Evolutionary conservation across 441 rosid species (phyloP).

Genomic region (Euphorbia neoarborescens): DNA sequence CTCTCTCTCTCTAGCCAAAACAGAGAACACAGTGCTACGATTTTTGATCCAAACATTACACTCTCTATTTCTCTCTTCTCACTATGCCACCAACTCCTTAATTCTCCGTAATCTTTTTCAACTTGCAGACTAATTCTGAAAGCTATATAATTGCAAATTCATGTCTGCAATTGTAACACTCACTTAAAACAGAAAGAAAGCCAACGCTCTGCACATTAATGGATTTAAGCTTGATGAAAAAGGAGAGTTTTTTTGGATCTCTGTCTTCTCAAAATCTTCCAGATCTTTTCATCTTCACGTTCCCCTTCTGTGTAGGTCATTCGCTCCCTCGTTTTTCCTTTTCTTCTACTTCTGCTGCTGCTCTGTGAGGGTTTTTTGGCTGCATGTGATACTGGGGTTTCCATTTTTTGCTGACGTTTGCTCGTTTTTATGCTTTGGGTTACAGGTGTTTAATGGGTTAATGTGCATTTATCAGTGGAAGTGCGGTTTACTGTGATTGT

Average conservation of each 20-base stretch:
- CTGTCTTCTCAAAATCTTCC: neutral
- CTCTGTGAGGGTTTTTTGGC: slow-evolving; percentile 19
- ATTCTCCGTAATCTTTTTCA: neutral
- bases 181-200: neutral
- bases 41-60: slow-evolving; percentile 21
- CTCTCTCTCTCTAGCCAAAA: slow-evolving; percentile 2
- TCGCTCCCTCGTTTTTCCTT: slow-evolving; percentile 15
- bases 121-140: neutral
- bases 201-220: neutral
- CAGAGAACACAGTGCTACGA: neutral
- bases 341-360: neutral
- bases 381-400: slow-evolving; percentile 39
- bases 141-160: neutral
- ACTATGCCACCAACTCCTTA: slow-evolving; percentile 1
- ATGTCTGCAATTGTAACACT: neutral
- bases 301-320: slow-evolving; percentile 17
- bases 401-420: slow-evolving; percentile 14
- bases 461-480: slow-evolving; percentile 27
- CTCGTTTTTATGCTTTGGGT: slow-evolving; percentile 19
- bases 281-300: slow-evolving; percentile 25
- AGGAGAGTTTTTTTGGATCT: slow-evolving; percentile 11
- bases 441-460: slow-evolving; percentile 26
- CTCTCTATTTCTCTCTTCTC: neutral
- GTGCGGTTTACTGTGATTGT: slow-evolving; percentile 15
- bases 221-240: slow-evolving; percentile 3